Base-by-base conservation (phyloP, 495 filamentous ascomycete genomes). In the Symbiotaphrina buchneri region DNA sequence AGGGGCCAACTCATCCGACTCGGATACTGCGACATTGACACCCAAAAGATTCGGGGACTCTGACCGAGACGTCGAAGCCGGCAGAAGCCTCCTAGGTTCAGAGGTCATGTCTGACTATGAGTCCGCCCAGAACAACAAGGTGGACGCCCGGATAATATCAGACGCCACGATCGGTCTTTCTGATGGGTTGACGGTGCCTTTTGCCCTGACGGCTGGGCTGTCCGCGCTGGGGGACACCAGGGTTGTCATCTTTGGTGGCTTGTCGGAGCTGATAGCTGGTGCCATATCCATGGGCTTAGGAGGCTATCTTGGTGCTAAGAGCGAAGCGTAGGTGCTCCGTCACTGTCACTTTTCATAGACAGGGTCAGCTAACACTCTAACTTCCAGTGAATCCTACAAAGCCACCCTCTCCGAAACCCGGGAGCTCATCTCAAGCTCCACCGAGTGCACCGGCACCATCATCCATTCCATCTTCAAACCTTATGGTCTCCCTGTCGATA, bases 341-440 rank as follows among this genome's bases (percentile, higher is more conserved):
- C 3, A 8, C 30, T 8, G 20, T 15, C 8, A 3, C 10, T 18
- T 32, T 7, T 22, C 13, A 8, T 21, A 10, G 15, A 32, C 30
- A n/a, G n/a, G n/a, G n/a, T n/a, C n/a, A n/a, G n/a, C n/a, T n/a
- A n/a, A n/a, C n/a, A 18, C 3, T 29, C 21, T 32, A 11, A 14
- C 15, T 30, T 26, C 11, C 31, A 61, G 57, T 32, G 57, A 61
- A 46, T 58, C 57, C 6, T 61, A 62, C 34, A 34, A 60, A 40
- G 33, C 55, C 23, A 62, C 56, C 6, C 53, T 56, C 23, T 49
- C 49, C 23, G 55, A 59, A 39, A 53, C 56, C 14, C 41, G 52
- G 28, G 34, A 45, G 1, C 39, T 39, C 10, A 18, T 39, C 23
- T 14, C 22, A 14, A 27, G 10, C 4, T 39, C 31, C 10, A 31